These are phyloP conservation scores for Eucalyptus fibrosa DNA, from an alignment of 345 rosid species.

Conservation along the genomic window DNA sequence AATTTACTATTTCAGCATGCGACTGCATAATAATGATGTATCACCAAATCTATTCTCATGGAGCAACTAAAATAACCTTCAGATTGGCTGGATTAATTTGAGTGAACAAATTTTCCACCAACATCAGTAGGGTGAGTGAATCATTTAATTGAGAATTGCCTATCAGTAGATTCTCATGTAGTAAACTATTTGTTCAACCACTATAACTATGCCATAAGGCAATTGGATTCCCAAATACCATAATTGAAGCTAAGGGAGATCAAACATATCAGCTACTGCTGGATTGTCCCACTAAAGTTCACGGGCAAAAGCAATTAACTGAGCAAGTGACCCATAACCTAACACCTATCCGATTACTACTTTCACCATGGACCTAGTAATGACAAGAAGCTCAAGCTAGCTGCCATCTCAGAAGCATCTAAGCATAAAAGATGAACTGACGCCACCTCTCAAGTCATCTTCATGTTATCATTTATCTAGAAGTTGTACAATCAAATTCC, in stretches of 20 bases:
- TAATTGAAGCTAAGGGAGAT: background rate
- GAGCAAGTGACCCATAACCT: background rate
- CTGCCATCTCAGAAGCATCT: background rate
- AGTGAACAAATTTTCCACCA: background rate
- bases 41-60: background rate
- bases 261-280: background rate
- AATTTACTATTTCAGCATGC: background rate
- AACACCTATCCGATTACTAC: background rate
- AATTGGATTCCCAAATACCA: background rate
- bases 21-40: background rate
- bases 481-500: background rate
- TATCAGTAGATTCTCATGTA: background rate
- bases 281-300: background rate
- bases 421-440: background rate
- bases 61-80: background rate
- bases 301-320: background rate
- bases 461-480: background rate
- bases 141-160: background rate
- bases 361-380: background rate
- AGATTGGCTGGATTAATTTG: background rate
- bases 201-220: background rate
- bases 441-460: background rate
- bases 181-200: background rate
- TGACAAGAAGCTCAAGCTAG: background rate
- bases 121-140: background rate